These are phyloP conservation scores for Tuber aestivum DNA, from an alignment of 495 filamentous ascomycete genomes.

Conservation along the genomic window DNA sequence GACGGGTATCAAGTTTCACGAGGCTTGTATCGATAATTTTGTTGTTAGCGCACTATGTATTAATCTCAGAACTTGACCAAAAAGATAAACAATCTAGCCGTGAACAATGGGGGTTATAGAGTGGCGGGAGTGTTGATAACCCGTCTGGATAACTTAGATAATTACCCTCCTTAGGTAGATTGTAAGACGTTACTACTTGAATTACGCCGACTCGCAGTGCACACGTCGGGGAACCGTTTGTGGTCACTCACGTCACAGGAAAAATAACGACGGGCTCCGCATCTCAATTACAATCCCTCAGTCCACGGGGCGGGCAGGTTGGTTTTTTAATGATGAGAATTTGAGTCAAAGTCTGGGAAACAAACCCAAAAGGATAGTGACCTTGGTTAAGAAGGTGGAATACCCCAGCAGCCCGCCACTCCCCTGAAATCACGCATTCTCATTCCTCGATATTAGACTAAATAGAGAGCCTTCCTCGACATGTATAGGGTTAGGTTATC, in stretches of 20 bases:
- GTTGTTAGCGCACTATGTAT: not conserved
- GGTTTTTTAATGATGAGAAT: too few species aligned
- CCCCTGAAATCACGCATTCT: too few species aligned
- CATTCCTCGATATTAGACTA: too few species aligned
- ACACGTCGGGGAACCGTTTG: not conserved
- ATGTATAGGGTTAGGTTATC: too few species aligned
- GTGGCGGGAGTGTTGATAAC: not conserved
- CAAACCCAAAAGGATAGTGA: too few species aligned
- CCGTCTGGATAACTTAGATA: not conserved
- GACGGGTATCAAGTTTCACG: not conserved
- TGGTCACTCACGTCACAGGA: not conserved
- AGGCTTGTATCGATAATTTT: not conserved
- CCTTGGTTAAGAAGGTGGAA: too few species aligned
- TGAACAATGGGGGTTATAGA: not conserved
- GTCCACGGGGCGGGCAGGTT: too few species aligned
- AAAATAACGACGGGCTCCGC: too few species aligned
- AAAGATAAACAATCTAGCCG: not conserved
- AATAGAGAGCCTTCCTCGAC: too few species aligned
- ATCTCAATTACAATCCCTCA: too few species aligned
- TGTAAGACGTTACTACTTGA: not conserved
- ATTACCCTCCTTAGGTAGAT: not conserved
- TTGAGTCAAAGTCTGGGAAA: too few species aligned
- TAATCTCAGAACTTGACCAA: not conserved
- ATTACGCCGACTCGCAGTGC: not conserved
- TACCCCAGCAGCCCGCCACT: too few species aligned